A percentile compares a stretch with the other conserved stretches of the same genome.
phyloP scores from a whole-genome alignment of 306 rosid genomes.

The Citrullus mucosospermus region DNA sequence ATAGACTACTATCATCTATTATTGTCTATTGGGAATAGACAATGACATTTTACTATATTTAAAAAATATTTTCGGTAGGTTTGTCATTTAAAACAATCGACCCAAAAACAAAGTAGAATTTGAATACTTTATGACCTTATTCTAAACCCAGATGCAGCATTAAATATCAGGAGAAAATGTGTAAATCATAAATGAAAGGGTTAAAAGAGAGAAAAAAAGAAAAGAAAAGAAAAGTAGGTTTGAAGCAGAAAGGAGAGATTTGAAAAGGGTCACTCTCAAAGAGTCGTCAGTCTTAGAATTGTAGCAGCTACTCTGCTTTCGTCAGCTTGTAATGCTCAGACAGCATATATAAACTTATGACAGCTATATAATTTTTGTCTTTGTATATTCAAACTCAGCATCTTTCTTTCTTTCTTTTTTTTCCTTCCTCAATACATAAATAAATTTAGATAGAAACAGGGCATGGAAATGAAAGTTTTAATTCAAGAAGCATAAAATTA shows the following conservation, averaged over 20 bases:
- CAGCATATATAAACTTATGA: constrained; percentile 12
- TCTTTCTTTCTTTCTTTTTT: not conserved
- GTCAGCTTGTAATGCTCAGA: constrained; percentile 13
- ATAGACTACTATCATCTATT: no score
- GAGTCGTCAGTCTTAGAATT: constrained; percentile 20
- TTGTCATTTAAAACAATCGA: no score
- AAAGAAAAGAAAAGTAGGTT: not conserved
- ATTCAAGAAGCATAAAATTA: not conserved
- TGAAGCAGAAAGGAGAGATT: constrained; percentile 9
- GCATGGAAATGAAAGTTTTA: not conserved
- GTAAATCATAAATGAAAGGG: not conserved
- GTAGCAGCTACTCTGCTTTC: constrained; percentile 14
- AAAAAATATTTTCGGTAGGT: no score
- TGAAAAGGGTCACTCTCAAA: constrained; percentile 24
- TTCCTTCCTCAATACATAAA: not conserved
- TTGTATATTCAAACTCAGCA: constrained; percentile 9
- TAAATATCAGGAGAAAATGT: not conserved
- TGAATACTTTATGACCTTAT: not conserved
- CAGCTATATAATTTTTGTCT: constrained; percentile 33
- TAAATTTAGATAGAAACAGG: not conserved
- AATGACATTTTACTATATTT: no score
- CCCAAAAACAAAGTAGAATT: not conserved
- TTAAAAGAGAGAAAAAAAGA: not conserved
- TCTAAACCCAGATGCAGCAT: not conserved
- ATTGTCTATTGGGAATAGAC: no score